Conservation (phyloP, 345 rosid genomes). For the Citrus australasica region DNA sequence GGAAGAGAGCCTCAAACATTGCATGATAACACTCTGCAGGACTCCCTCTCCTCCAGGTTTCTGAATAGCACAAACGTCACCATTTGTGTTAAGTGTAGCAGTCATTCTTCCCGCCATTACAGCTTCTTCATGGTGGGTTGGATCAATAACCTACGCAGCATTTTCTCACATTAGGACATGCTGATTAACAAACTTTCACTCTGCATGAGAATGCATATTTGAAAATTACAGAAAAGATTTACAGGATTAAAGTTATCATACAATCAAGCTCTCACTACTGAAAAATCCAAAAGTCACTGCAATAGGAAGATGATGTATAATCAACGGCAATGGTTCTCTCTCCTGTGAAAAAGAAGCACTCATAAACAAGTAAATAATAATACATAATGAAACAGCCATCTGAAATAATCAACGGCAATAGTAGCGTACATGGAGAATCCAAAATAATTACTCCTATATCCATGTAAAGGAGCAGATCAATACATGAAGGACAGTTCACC, state of each 20-base stretch:
- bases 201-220: slow-evolving; percentile 12
- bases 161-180: slow-evolving; percentile 9
- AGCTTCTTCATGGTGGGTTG: slow-evolving; percentile 74
- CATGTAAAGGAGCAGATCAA: background rate
- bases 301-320: slow-evolving; percentile 89
- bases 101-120: slow-evolving; percentile 91
- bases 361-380: slow-evolving; percentile 1
- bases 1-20: slow-evolving; percentile 57
- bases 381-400: background rate
- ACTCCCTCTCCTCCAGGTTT: slow-evolving; percentile 72
- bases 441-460: no score
- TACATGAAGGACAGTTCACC: background rate
- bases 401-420: slow-evolving; percentile 6
- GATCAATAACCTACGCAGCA: slow-evolving; percentile 51
- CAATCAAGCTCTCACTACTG: slow-evolving; percentile 58
- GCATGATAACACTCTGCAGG: slow-evolving; percentile 55
- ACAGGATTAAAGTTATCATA: slow-evolving; percentile 25
- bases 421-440: background rate
- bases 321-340: slow-evolving; percentile 82
- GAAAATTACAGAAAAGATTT: background rate
- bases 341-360: slow-evolving; percentile 40
- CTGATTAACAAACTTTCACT: background rate
- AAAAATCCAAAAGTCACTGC: slow-evolving; percentile 92
- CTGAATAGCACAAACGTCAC: slow-evolving; percentile 87
- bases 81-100: slow-evolving; percentile 76